Percentiles rank a stretch among this genome's conserved stretches.
Conservation (phyloP, 768 basidiomycete genomes). For the Tylopilus sp. region DNA sequence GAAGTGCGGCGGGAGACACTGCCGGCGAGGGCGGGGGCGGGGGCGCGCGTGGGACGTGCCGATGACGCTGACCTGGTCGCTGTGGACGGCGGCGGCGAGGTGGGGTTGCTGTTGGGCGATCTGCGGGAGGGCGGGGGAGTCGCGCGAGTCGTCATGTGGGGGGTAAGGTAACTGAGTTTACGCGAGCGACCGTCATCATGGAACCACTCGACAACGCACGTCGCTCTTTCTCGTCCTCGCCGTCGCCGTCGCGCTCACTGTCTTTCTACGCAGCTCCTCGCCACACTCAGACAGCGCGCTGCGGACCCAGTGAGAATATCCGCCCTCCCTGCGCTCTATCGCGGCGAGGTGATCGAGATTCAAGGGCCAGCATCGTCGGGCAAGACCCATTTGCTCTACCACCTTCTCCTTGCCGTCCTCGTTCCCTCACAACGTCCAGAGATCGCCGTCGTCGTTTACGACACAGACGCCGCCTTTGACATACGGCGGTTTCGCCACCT, state of each 20-base stretch:
- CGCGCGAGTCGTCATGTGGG: slow-evolving; percentile 37
- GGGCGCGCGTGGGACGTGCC: slow-evolving; percentile 56
- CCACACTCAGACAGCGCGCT: slow-evolving; percentile 40
- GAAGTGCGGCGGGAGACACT: slow-evolving; percentile 48
- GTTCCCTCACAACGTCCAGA: slow-evolving; percentile 46
- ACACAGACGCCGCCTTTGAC: slow-evolving; percentile 67
- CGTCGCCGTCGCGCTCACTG: slow-evolving; percentile 6
- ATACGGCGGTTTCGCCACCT: slow-evolving; percentile 50
- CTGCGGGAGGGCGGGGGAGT: slow-evolving; percentile 47
- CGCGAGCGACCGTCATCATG: slow-evolving; percentile 8
- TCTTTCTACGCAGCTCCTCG: slow-evolving; percentile 38
- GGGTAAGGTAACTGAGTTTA: slow-evolving; percentile 28
- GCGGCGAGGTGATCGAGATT: slow-evolving; percentile 70
- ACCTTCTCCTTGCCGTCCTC: slow-evolving; percentile 57
- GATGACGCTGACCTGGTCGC: slow-evolving; percentile 43
- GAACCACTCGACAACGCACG: slow-evolving; percentile 37
- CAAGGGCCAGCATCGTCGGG: slow-evolving; percentile 73
- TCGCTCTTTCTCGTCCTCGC: neutral
- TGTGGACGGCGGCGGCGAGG: slow-evolving; percentile 38
- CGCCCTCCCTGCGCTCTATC: slow-evolving; percentile 31
- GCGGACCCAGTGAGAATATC: slow-evolving; percentile 4
- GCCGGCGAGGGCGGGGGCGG: slow-evolving; percentile 38
- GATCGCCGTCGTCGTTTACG: slow-evolving; percentile 64
- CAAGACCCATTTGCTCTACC: slow-evolving; percentile 76
- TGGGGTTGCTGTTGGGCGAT: slow-evolving; percentile 38